These are phyloP conservation scores for Mortierella sp. DNA, from an alignment of 371 early-diverging fungal genomes.

Conservation along the genomic window DNA sequence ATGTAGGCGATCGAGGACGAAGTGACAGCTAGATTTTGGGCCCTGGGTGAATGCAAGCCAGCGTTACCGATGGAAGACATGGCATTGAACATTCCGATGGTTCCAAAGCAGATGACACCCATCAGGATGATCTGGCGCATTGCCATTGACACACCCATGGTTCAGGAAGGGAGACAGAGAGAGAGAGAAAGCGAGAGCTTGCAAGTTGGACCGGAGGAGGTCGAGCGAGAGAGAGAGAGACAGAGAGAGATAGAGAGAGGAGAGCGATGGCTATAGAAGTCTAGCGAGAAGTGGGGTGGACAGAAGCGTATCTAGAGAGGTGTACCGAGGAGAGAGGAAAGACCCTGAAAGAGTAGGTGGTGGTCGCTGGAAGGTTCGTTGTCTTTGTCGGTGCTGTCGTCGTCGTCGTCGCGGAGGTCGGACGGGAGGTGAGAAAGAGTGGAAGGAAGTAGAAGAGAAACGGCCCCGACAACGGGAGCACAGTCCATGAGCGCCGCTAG, in stretches of 20 bases:
- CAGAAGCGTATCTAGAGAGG: too few relatives aligned
- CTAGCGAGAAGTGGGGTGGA: too few relatives aligned
- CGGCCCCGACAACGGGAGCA: too few relatives aligned
- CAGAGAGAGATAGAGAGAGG: slow-evolving; percentile 8
- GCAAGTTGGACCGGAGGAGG: neutral
- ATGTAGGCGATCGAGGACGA: slow-evolving; percentile 53
- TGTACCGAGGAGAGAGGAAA: too few relatives aligned
- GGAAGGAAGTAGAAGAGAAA: too few relatives aligned
- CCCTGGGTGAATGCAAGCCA: slow-evolving; percentile 38
- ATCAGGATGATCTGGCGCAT: slow-evolving; percentile 54
- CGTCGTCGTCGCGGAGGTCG: too few relatives aligned
- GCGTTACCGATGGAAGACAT: slow-evolving; percentile 53
- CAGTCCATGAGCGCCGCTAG: too few relatives aligned
- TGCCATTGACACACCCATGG: slow-evolving; percentile 32
- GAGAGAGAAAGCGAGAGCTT: neutral
- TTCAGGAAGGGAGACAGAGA: neutral
- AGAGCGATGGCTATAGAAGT: neutral
- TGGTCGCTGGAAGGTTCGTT: slow-evolving; percentile 5
- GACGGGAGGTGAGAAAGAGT: too few relatives aligned
- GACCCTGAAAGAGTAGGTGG: neutral
- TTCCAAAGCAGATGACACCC: slow-evolving; percentile 52
- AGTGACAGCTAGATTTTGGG: slow-evolving; percentile 49
- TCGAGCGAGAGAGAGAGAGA: neutral
- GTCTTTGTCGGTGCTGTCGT: too few relatives aligned
- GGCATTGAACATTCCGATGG: slow-evolving; percentile 54